Base-by-base conservation (phyloP, 225 moss, liverwort and hornwort species). In the Pleurozium schreberi region DNA sequence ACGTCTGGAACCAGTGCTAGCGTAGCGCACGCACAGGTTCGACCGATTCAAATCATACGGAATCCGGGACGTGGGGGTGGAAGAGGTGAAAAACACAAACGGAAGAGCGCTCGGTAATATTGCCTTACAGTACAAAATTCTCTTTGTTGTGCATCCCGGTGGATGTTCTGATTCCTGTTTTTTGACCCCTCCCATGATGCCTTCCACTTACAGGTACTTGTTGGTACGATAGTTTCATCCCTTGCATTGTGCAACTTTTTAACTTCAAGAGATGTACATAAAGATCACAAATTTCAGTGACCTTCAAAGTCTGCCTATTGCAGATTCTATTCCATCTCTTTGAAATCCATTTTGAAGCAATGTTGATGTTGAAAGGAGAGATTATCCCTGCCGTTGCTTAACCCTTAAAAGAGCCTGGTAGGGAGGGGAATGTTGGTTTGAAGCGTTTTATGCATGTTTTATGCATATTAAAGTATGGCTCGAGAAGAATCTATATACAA, bases 1-100 rank as follows among this genome's bases (percentile, higher is more conserved):
- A 92, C 95, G 34, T 92, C 92, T 45, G 90, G 93, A 55, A 86
- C 96, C 52, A 93, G 89, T 83, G 94, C 89, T 27, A 96, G 89
- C 77, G 95, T 96, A 85, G 96, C 94, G 49, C 98, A 96, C 70
- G 95, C 96, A 49, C 98, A 97, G 92, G 91, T 93, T 62, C 98
- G 97, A 88, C 91, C 96, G 22, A 97, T 97, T 94, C 96, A 97
- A 91, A 90, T 97, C 27, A 94, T 97, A 58, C 92, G 97, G 47
- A 91, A 73, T 93, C 93, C 96, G 60, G 96, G 97, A 15, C 95
- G 97, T 42, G 98, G 98, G 50, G 94, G 94, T 20, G 97, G 98
- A 69, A 94, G 98, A 77, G 95, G 95, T 68, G 98, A 99, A 86
- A 99, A 99, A 86, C 96, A 90, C 11, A 99, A 96, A 90, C 97